Evolutionary conservation across 805 yeast genomes (phyloP).

Genomic region (Millerago galiae): DNA sequence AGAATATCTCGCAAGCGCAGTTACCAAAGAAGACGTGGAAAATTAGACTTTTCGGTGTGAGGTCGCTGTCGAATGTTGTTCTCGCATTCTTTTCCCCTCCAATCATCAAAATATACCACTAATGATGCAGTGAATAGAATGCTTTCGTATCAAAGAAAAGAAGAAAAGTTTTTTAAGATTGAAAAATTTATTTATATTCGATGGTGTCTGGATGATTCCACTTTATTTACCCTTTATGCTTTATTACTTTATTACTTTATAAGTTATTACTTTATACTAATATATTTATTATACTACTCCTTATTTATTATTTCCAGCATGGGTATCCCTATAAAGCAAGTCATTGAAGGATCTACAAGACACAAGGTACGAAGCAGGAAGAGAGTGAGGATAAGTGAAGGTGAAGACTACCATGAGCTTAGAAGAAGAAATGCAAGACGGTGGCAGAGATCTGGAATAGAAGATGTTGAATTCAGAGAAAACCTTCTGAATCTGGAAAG

Average conservation of each 20-base stretch:
- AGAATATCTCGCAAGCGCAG: slow-evolving; percentile 34
- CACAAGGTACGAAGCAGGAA: slow-evolving; percentile 1
- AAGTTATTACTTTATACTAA: too few relatives aligned
- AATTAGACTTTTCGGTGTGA: slow-evolving; percentile 27
- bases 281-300: too few relatives aligned
- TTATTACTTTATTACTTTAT: not conserved
- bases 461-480: slow-evolving; percentile 1
- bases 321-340: not conserved
- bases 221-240: not conserved
- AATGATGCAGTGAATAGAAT: slow-evolving; percentile 40
- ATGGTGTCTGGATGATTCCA: not conserved
- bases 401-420: not conserved
- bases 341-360: slow-evolving; percentile 1
- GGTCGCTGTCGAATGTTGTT: slow-evolving; percentile 30
- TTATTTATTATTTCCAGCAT: not conserved
- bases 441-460: not conserved
- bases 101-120: slow-evolving; percentile 27
- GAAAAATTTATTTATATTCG: not conserved
- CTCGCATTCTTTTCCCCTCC: slow-evolving; percentile 42
- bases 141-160: slow-evolving; percentile 15
- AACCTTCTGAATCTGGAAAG: slow-evolving; percentile 3
- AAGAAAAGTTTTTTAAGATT: not conserved
- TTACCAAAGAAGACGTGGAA: slow-evolving; percentile 27
- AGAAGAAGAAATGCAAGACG: slow-evolving; percentile 9
- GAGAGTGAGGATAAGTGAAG: slow-evolving; percentile 8